Evolutionary conservation across 768 basidiomycete genomes (phyloP), one percentile per base, ranked within the genome.

Genomic region (Tephrocybe rancida): DNA sequence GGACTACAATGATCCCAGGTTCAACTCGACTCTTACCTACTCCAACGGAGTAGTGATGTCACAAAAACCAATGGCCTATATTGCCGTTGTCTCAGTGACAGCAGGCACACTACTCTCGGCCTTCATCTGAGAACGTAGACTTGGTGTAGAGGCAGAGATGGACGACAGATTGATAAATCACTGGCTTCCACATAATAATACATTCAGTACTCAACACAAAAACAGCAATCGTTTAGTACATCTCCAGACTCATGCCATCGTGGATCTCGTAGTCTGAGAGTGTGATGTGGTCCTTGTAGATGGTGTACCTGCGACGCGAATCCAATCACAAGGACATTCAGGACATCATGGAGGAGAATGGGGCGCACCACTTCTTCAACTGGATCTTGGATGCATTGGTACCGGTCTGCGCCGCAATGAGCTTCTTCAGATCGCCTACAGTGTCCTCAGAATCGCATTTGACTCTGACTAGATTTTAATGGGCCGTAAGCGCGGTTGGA

Each of bases 401-500:
- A 49, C 97, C 97, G 0, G 84, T 97, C 70, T 99, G 97, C 0
- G 95, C 96, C 1, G 89, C 96, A 61, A 99, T 98, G 55, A 99
- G 86, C 70, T 89, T 90, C 82, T 98, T 98, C 58, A 99, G 79
- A 68, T 98, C 96, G 37, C 96, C 96, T 30, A 99, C 92, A 1
- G 97, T 98, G 68, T 99, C 97, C 13, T 96, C 87, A 4, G 92
- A 84, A 70, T 87, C 88, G 76, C 95, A 97, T 72, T 98, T 97
- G 65, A 98, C 93, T 59, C 92, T 89, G 56, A 97, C 95, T 97
- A 26, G 27, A 41, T 48, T n/a, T 13, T 34, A n/a, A 39, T 39
- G n/a, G 22, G 25, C 52, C 30, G 13, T 14, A 42, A 52, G 22
- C 38, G 50, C 41, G 24, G 48, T 21, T n/a, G 48, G 29, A 43